Evolutionary conservation across 257 asterid genomes (phyloP).

Genomic region (Nicotiana knightiana): DNA sequence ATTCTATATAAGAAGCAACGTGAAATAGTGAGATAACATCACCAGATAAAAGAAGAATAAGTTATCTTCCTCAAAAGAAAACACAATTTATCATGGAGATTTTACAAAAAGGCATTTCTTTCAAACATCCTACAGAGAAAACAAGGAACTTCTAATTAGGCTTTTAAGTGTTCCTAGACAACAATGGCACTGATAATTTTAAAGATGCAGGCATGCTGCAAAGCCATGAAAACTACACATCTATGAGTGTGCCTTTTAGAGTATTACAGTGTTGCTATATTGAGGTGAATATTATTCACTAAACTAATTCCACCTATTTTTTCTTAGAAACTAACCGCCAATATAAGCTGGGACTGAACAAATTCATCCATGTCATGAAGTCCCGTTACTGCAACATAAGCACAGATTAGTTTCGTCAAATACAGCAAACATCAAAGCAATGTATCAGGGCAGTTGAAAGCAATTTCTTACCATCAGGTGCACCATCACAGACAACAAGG

Average conservation of each 20-base stretch:
- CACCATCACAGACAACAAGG: conserved; percentile 99
- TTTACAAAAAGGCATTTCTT: neutral
- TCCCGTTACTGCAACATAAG: conserved; percentile 71
- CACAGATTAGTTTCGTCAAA: neutral
- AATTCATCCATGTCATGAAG: conserved; percentile 99
- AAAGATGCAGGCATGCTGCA: neutral
- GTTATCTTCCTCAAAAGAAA: neutral
- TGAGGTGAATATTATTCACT: neutral
- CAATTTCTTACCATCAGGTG: conserved; percentile 86
- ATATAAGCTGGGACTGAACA: conserved; percentile 94
- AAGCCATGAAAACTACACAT: neutral
- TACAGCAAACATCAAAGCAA: neutral
- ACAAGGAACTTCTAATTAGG: neutral
- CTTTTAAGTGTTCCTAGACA: neutral
- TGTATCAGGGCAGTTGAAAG: neutral
- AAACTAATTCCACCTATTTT: neutral
- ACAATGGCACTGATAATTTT: neutral
- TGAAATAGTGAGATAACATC: neutral
- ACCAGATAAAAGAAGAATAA: neutral
- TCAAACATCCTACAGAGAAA: neutral
- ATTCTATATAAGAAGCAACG: neutral
- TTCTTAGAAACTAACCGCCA: conserved; percentile 59
- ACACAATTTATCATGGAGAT: neutral
- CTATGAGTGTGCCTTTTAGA: neutral
- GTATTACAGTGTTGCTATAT: neutral